Evolutionary conservation across 768 basidiomycete species (phyloP).

Genomic region (Podaxis sp.): DNA sequence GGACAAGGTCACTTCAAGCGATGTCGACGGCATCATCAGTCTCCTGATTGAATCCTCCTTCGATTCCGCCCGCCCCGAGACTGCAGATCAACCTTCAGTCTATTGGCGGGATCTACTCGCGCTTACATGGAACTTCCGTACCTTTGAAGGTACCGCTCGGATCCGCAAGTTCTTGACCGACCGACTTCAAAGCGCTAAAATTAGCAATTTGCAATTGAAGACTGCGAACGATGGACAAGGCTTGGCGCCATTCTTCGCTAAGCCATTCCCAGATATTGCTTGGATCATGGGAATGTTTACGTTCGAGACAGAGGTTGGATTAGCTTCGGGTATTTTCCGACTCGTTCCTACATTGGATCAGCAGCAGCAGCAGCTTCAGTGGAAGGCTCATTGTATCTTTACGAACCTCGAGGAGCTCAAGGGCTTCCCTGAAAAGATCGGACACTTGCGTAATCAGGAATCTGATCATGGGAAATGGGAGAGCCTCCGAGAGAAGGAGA

Average conservation of each 20-base stretch:
- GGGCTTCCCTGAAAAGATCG: slow-evolving; percentile 41
- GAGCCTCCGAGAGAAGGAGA: slow-evolving; percentile 35
- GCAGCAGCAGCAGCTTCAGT: slow-evolving; percentile 23
- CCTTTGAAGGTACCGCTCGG: slow-evolving; percentile 36
- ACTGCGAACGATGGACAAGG: slow-evolving; percentile 21
- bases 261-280: slow-evolving; percentile 38
- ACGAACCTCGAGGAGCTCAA: slow-evolving; percentile 52
- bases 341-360: slow-evolving; percentile 35
- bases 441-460: slow-evolving; percentile 34
- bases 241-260: slow-evolving; percentile 27
- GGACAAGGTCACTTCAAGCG: background rate
- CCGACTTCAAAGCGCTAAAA: slow-evolving; percentile 30
- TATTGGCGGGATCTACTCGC: slow-evolving; percentile 54
- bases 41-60: slow-evolving; percentile 31
- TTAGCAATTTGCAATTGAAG: slow-evolving; percentile 29
- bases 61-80: slow-evolving; percentile 23
- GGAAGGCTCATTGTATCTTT: slow-evolving; percentile 53
- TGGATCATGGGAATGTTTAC: slow-evolving; percentile 51
- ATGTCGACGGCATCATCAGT: slow-evolving; percentile 29
- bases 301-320: slow-evolving; percentile 45
- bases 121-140: slow-evolving; percentile 55
- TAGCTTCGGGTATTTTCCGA: slow-evolving; percentile 43
- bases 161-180: slow-evolving; percentile 42
- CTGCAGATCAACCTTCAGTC: slow-evolving; percentile 20
- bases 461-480: slow-evolving; percentile 54